Base-by-base conservation (phyloP, 805 yeast genomes). In the Starmerella vitae region DNA sequence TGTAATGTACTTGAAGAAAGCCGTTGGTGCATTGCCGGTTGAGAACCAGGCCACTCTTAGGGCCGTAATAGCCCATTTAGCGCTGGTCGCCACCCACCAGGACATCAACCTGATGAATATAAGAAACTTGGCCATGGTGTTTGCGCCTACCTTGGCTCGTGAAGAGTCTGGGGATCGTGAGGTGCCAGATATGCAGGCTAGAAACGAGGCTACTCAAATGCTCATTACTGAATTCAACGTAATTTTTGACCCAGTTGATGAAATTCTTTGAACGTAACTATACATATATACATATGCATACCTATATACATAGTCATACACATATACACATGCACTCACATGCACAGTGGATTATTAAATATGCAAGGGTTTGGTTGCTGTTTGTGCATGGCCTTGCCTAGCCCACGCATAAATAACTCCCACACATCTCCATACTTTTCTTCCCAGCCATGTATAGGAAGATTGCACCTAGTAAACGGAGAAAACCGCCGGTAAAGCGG, bases 61-160 rank as follows among this genome's bases (percentile, higher is more conserved):
- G 41, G 48, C 62, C 31, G 61, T 91, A 29, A 63, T 79, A 36
- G 62, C 62, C 33, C 98, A 91, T 63, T 64, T 91, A 47, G 60
- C 66, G 33, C 59, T 63, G 39, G 77, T 91, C 24, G 71, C 74
- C 29, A 57, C 63, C 20, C 65, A 67, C 54, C 65, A 72, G 33
- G 58, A 58, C 10, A 54, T 60, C 32, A 91, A 86, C 56, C 68
- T 86, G 57, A 91, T 91, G 98, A 81, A 71, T 30, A 65, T 71
- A 50, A 76, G 76, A 58, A 85, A 91, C 52, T 61, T 91, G 38
- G 77, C 94, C 0, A 83, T 91, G 32, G 95, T 88, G 6, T 91
- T 91, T 66, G 94, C 95, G 1, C 97, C 98, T 3, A 84, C 95
- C 6, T 61, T 91, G 32, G 78, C 85, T 0, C 68, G 94, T 34